Evolutionary conservation across 352 stramenopile species (phyloP).

Genomic region (Globisporangium acanthophoron): DNA sequence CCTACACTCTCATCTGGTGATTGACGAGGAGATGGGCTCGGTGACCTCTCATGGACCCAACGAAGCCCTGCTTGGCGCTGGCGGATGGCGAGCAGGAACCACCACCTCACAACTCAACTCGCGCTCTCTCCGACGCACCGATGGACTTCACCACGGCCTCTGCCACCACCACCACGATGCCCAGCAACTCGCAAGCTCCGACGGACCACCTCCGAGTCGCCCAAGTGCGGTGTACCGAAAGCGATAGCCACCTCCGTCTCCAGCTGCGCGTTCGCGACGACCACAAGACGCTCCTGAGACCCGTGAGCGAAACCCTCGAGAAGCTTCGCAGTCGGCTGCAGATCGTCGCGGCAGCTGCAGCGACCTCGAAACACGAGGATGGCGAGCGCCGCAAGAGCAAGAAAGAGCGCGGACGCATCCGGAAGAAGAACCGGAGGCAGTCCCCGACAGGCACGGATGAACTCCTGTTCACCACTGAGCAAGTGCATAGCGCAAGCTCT

Average conservation of each 20-base stretch:
- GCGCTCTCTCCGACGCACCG: background rate
- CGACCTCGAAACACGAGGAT: background rate
- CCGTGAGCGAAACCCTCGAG: constrained; percentile 33
- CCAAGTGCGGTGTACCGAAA: constrained; percentile 36
- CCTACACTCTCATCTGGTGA: too few relatives aligned
- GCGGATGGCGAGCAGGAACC: too few relatives aligned
- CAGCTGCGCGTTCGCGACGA: constrained; percentile 41
- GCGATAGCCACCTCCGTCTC: constrained; percentile 46
- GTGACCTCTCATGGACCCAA: too few relatives aligned
- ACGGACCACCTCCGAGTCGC: constrained; percentile 21
- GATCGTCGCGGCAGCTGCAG: constrained; percentile 30
- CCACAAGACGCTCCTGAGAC: constrained; percentile 45
- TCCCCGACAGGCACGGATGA: background rate
- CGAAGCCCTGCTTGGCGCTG: too few relatives aligned
- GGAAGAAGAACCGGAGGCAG: constrained; percentile 5
- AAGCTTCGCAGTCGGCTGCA: constrained; percentile 59
- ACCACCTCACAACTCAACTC: background rate
- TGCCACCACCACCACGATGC: too few relatives aligned
- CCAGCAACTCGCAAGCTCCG: background rate
- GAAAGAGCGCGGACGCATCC: background rate
- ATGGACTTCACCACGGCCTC: background rate
- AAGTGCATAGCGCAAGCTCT: background rate
- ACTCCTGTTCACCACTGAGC: background rate
- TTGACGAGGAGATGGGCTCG: too few relatives aligned
- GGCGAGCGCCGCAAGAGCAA: constrained; percentile 1